Base-by-base conservation (phyloP, 2,329 filamentous ascomycete genomes). In the Arthroderma uncinatum region DNA sequence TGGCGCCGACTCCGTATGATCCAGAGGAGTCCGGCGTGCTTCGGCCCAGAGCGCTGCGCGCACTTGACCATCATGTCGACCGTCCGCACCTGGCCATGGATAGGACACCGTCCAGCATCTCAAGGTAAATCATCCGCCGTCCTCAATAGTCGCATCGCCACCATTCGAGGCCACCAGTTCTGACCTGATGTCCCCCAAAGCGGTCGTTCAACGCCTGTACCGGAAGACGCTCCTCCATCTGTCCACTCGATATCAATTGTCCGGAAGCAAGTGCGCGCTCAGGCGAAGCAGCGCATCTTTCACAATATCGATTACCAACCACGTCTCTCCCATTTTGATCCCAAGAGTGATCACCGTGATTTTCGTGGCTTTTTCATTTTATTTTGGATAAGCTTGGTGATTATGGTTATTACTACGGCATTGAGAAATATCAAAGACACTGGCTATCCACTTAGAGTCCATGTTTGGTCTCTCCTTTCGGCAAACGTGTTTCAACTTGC, bases 311-410 rank as follows among this genome's bases (percentile, higher is more conserved):
- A 95, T 66, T 98, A 92, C 74, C 82, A 88, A 40, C 85, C 87
- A 59, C 86, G 93, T 58, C 85, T 97, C 21, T 97, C 92, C 16
- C 92, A 98, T 74, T 95, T 98, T 69, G 93, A 98, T 68, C 90
- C 91, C 0, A 80, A 82, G 53, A 95, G 88, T 71, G 90, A 95
- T 66, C 91, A 97, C 70, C 84, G 84, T 66, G 90, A 98, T 72
- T 98, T 98, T 70, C 84, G 89, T 65, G 93, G 93, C 68, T 98
- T 98, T 80, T 98, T 96, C 75, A 89, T 93, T 56, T 81, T 98
- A 37, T 98, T 98, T 75, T 98, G 93, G 93, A 92, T 98, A 62
- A 89, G 89, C 8, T 78, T 98, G 59, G 89, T 88, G 64, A 95
- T 98, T 71, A 95, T 98, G 91, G 89, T 91, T 65, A 85, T 95